These are phyloP conservation scores for Aspergillus nomiae DNA, from an alignment of 2,329 filamentous ascomycete species.

Conservation along the genomic window DNA sequence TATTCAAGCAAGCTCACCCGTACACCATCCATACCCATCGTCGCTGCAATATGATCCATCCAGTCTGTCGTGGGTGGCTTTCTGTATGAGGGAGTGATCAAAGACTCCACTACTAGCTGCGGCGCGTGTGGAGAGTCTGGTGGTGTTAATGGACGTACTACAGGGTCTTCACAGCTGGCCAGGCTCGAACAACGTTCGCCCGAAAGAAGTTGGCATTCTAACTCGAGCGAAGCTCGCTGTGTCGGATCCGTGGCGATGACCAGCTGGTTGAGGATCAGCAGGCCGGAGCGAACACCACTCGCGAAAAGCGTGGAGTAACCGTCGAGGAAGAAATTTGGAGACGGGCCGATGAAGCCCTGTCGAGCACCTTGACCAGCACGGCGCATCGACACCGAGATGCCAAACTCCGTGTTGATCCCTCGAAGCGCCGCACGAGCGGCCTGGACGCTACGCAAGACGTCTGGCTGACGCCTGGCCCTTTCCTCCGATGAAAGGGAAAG, in stretches of 20 bases:
- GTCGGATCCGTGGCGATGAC: constrained; percentile 22
- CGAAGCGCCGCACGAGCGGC: constrained; percentile 25
- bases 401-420: constrained; percentile 29
- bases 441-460: constrained; percentile 20
- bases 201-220: constrained; percentile 15
- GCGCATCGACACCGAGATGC: constrained; percentile 24
- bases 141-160: constrained; percentile 12
- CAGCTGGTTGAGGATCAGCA: constrained; percentile 25
- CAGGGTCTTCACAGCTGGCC: not conserved
- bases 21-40: constrained; percentile 28
- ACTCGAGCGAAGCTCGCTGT: constrained; percentile 19
- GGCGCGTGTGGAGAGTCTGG: constrained; percentile 17
- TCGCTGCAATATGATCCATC: constrained; percentile 28
- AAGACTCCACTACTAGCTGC: constrained; percentile 19
- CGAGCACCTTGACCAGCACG: constrained; percentile 17
- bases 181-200: constrained; percentile 5
- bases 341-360: constrained; percentile 24
- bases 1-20: constrained; percentile 20
- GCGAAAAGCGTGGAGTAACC: constrained; percentile 21
- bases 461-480: constrained; percentile 12
- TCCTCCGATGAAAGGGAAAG: constrained; percentile 10
- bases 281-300: constrained; percentile 22
- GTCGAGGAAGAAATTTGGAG: constrained; percentile 25
- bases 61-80: constrained; percentile 24
- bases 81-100: constrained; percentile 19